Evolutionary conservation across 2,329 filamentous ascomycete genomes (phyloP).

Genomic region (Chrysoporthe cubensis): DNA sequence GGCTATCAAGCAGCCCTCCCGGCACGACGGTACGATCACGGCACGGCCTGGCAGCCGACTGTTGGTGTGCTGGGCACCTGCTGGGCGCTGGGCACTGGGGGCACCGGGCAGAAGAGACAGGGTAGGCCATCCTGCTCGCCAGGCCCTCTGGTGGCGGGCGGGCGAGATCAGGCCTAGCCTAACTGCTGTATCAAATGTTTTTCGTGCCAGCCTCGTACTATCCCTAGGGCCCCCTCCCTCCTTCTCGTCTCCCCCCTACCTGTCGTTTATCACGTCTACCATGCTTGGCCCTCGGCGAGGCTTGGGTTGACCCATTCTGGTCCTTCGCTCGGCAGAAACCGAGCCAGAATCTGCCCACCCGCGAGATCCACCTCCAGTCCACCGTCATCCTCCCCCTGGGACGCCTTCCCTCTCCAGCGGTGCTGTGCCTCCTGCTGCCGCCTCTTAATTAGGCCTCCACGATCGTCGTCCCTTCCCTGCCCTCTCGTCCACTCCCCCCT

Average conservation of each 20-base stretch:
- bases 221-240: not conserved
- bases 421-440: not conserved
- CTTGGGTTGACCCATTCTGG: constrained; percentile 6
- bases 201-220: constrained; percentile 3
- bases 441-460: constrained; percentile 22
- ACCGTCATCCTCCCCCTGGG: not conserved
- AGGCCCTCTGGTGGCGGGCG: too few relatives aligned
- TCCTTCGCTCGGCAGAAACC: constrained; percentile 24
- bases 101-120: too few relatives aligned
- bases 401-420: constrained; percentile 1
- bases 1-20: not conserved
- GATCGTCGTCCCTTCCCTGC: constrained; percentile 25
- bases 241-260: constrained; percentile 2
- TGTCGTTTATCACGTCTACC: constrained; percentile 1
- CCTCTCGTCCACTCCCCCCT: constrained; percentile 2
- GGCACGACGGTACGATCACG: not conserved
- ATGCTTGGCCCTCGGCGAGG: constrained; percentile 4
- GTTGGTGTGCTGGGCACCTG: too few relatives aligned
- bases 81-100: too few relatives aligned
- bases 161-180: too few relatives aligned
- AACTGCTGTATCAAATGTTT: constrained; percentile 11
- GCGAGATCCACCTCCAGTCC: constrained; percentile 8
- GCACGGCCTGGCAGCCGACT: not conserved
- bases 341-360: constrained; percentile 28
- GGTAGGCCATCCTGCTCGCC: too few relatives aligned